A percentile compares a stretch with the other conserved stretches of the same genome.
phyloP scores from a whole-genome alignment of 2,329 filamentous ascomycete species.

The Aspergillus persii region DNA sequence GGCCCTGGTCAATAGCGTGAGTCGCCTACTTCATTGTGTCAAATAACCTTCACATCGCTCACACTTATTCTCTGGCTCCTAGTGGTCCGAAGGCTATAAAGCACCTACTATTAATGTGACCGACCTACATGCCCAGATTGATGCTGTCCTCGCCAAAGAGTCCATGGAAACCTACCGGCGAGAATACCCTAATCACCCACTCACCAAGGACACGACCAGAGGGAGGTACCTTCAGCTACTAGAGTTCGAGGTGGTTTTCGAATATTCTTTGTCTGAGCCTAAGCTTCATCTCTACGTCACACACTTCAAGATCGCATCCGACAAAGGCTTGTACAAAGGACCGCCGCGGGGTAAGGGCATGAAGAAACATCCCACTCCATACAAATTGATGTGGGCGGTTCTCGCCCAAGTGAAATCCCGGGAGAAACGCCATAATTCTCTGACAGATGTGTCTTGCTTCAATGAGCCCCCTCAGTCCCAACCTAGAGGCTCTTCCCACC shows the following conservation, averaged over 20 bases:
- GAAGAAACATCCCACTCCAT: conserved; percentile 17
- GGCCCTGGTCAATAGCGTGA: conserved; percentile 34
- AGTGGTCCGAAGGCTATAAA: conserved; percentile 27
- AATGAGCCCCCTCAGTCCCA: conserved; percentile 16
- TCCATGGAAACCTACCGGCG: conserved; percentile 23
- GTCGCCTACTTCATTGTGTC: background rate
- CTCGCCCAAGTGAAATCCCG: conserved; percentile 11
- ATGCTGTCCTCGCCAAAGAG: conserved; percentile 29
- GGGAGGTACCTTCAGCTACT: conserved; percentile 31
- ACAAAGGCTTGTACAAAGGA: conserved; percentile 12
- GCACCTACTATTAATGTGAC: conserved; percentile 28
- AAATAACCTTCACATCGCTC: background rate
- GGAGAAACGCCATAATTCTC: background rate
- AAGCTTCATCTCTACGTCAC: conserved; percentile 26
- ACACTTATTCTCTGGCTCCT: background rate
- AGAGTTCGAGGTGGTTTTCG: conserved; percentile 37
- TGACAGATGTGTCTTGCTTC: background rate
- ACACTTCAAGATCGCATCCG: conserved; percentile 24
- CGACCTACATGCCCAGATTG: conserved; percentile 35
- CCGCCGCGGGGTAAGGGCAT: conserved; percentile 18
- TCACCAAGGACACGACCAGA: conserved; percentile 19
- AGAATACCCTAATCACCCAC: conserved; percentile 14
- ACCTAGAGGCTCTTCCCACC: conserved; percentile 7
- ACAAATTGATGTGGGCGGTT: conserved; percentile 15
- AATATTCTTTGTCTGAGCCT: conserved; percentile 22